Percentiles rank a stretch among this genome's conserved stretches.
Evolutionary conservation across 1,284 basidiomycete genomes (phyloP).

Genomic region (Ganoderma lingzhi): DNA sequence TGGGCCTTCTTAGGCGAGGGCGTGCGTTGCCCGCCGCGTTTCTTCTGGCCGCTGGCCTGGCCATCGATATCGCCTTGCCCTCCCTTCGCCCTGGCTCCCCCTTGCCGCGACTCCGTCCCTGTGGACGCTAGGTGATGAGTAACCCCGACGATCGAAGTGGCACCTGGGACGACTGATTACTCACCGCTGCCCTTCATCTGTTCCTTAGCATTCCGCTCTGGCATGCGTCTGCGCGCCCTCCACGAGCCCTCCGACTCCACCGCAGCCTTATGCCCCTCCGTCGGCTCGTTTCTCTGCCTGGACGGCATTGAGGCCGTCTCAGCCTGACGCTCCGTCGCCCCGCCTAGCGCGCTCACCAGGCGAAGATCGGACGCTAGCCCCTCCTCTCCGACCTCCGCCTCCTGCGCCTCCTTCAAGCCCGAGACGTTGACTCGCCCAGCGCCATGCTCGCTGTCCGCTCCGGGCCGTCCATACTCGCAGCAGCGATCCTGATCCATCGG

Average conservation of each 20-base stretch:
- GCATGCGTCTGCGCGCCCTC: slow-evolving; percentile 4
- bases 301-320: neutral
- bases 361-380: slow-evolving; percentile 19
- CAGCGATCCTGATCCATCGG: neutral
- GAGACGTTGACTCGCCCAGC: neutral
- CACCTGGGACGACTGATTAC: neutral
- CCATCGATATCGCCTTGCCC: neutral
- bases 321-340: slow-evolving; percentile 8
- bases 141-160: neutral
- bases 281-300: slow-evolving; percentile 1
- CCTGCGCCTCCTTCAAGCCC: neutral
- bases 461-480: neutral
- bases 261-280: neutral
- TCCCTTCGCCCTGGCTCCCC: neutral
- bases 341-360: slow-evolving; percentile 13
- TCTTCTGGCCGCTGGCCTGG: neutral
- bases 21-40: neutral
- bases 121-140: neutral
- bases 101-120: neutral
- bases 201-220: slow-evolving; percentile 1
- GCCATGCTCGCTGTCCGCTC: neutral
- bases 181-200: neutral
- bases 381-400: neutral
- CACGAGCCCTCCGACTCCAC: neutral
- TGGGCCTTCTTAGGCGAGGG: neutral